Evolutionary conservation across 2,329 filamentous ascomycete species (phyloP), one percentile per base, ranked within the genome.

Genomic region (Fragosphaeria purpurea): DNA sequence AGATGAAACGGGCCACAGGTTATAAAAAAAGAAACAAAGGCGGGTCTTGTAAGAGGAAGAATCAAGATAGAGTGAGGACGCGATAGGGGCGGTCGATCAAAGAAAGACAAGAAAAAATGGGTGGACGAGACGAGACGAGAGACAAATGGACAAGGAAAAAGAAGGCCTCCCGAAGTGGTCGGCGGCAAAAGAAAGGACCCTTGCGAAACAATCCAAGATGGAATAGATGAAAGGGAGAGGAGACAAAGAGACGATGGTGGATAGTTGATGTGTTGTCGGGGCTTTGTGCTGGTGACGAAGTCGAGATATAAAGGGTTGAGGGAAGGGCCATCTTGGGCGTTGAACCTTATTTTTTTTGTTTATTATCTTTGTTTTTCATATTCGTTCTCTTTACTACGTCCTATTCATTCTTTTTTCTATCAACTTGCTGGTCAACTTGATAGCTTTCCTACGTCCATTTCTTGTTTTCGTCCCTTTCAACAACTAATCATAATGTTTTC

Each of bases 381-480:
- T 41, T 33, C 13, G 38, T 40, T 22, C 8, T n/a, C 11, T 12
- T 44, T 31, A 41, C 39, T 6, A 41, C 11, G 13, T 6, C 9
- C 12, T 7, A 8, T 41, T 22, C 39, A 41, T 41, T 41, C 7
- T 11, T 6, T 4, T 43, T 33, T 33, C 22, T 22, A 41, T 46
- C 48, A 50, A 37, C n/a, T 38, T 50, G 48, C 48, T 46, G 48
- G 48, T 11, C 48, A 50, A 38, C 39, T 46, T 50, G 48, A 50
- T 46, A 39, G 22, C n/a, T 40, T 22, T 13, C 41, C 13, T 10
- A 39, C 37, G 7, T n/a, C 35, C 31, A 34, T 32, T 39, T 12
- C 31, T 22, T 3, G 5, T 2, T 41, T n/a, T 10, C 11, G 8
- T 33, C 22, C 22, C 22, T 22, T 22, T 22, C 22, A 22, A 22